Evolutionary conservation across 1,284 basidiomycete species (phyloP).

Genomic region (Pseudozyma tsukubaensis): DNA sequence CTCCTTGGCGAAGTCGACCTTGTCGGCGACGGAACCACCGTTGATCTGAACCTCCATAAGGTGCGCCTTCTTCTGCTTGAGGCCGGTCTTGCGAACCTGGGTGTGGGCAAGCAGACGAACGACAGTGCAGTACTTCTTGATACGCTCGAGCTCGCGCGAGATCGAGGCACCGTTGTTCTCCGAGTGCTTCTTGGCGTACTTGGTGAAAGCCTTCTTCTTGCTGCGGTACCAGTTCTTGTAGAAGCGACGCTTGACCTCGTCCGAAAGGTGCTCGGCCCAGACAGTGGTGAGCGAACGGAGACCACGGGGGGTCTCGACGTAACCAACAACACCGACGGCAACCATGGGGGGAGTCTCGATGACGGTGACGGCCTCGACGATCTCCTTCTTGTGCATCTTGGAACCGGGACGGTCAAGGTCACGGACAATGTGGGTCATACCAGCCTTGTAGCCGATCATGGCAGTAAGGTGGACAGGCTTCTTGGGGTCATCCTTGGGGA

Average conservation of each 20-base stretch:
- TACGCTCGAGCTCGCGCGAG: constrained; percentile 96
- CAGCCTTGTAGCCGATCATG: constrained; percentile 99
- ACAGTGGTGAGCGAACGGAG: constrained; percentile 83
- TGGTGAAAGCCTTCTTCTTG: constrained; percentile 99
- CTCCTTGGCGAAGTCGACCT: constrained; percentile 94
- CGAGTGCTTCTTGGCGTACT: constrained; percentile 98
- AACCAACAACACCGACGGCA: constrained; percentile 97
- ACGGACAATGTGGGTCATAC: constrained; percentile 99
- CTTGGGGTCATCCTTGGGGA: constrained; percentile 92
- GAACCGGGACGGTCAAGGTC: constrained; percentile 99
- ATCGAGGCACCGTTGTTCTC: constrained; percentile 93
- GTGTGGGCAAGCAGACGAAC: constrained; percentile 98
- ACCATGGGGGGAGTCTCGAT: constrained; percentile 98
- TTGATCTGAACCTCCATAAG: constrained; percentile 99
- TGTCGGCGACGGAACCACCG: constrained; percentile 95
- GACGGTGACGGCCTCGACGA: constrained; percentile 96
- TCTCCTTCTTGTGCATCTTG: constrained; percentile 75
- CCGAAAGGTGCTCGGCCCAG: constrained; percentile 77
- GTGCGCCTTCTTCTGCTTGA: constrained; percentile 99
- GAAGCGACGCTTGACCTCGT: constrained; percentile 97
- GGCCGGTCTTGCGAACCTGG: constrained; percentile 94
- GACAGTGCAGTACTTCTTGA: constrained; percentile 99
- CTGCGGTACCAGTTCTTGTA: constrained; percentile 99
- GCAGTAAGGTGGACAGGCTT: constrained; percentile 99
- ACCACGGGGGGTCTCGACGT: constrained; percentile 99